Base-by-base conservation (phyloP, 2,329 filamentous ascomycete species). In the Ophiocordyceps australis region DNA sequence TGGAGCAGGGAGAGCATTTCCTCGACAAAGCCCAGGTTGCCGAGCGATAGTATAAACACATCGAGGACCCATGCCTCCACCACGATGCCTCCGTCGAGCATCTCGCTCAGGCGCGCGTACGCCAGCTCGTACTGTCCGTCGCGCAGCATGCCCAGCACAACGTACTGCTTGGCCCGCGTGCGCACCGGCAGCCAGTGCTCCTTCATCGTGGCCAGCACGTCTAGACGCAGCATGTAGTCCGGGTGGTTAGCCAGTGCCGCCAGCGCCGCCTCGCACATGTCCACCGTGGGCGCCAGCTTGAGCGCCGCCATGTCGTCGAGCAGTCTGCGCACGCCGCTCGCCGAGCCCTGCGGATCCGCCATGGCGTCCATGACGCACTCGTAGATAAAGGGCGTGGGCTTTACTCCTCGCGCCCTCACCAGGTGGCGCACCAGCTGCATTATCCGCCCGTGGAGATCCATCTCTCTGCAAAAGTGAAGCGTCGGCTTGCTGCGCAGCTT, bases 111-210 rank as follows among this genome's bases (percentile, higher is more conserved):
- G 35, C 68, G 68, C 26, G 66, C 59, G 30, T 92, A 55, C 2
- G 82, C 85, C 34, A 85, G 55, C 50, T 95, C 89, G 33, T 81
- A 74, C 39, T 91, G 76, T 1, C 72, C 68, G 38, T 94, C 85
- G 13, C 83, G 66, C 19, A 95, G 57, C 31, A 91, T 52, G 0
- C 81, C 82, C 8, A 81, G 52, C 2, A 76, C 64, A 13, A 91
- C 58, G 41, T 66, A 69, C 38, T 78, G 67, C 42, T 65, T 66
- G 7, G 72, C 75, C 6, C 66, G 55, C 62, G 57, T 9, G 59
- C 63, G 22, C 6, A 46, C 35, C 3, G 39, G 32, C 24, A 46
- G 43, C 78, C 82, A 92, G 34, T 69, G 62, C 29, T 69, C 59
- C 39, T 69, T 68, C 76, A 89, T 82, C 29, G 74, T 72, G 28